Conservation (phyloP, 2,329 filamentous ascomycete species). For the Xylariaceae sp. region DNA sequence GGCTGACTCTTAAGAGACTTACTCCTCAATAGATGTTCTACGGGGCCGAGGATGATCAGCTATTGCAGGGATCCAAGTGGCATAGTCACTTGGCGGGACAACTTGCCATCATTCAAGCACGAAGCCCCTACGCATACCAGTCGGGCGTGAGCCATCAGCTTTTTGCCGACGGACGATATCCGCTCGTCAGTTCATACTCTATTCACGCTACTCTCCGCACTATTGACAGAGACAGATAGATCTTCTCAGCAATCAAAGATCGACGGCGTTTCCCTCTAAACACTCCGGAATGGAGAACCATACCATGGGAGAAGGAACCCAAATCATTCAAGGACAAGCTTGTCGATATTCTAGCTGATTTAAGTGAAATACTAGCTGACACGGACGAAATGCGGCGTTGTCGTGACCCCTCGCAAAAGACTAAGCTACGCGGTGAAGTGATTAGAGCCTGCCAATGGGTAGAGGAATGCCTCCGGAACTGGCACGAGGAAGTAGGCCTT, state of each 20-base stretch:
- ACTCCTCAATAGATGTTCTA: conserved; percentile 10
- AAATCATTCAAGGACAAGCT: conserved; percentile 30
- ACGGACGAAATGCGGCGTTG: conserved; percentile 25
- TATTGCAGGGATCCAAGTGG: conserved; percentile 15
- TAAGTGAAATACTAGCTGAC: conserved; percentile 31
- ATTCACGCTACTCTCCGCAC: not conserved
- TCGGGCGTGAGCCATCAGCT: conserved; percentile 14
- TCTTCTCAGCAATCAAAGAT: conserved; percentile 16
- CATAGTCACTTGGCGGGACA: conserved; percentile 14
- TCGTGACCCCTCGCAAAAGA: not conserved
- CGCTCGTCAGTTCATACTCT: conserved; percentile 7
- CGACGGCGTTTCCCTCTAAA: conserved; percentile 26
- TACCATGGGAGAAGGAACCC: conserved; percentile 29
- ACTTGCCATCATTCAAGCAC: conserved; percentile 12
- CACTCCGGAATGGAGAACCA: conserved; percentile 30
- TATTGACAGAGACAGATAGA: conserved; percentile 2
- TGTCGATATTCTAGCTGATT: conserved; percentile 17
- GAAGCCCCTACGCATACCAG: conserved; percentile 14
- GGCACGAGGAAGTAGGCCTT: conserved; percentile 8
- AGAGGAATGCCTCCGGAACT: conserved; percentile 12
- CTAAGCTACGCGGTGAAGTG: not conserved
- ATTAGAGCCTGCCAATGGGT: conserved; percentile 5
- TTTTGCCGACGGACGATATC: conserved; percentile 15
- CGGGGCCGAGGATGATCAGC: conserved; percentile 7
- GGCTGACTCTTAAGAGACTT: not conserved